Evolutionary conservation across 305 asterid genomes (phyloP).

Genomic region (Andrographis paniculata): DNA sequence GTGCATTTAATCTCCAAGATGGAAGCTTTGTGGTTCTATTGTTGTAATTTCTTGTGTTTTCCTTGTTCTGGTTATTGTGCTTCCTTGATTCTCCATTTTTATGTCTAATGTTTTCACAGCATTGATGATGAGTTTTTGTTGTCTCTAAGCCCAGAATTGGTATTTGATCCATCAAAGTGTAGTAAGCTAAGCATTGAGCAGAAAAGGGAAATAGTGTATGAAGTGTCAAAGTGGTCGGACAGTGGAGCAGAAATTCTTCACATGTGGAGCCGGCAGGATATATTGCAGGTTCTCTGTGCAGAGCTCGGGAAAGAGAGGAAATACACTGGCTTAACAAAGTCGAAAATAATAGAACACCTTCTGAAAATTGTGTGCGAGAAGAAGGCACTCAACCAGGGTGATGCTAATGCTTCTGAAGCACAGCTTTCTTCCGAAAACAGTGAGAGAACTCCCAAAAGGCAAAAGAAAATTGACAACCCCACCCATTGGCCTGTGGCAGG

Average conservation of each 20-base stretch:
- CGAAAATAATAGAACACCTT: conserved; percentile 76
- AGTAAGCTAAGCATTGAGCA: conserved; percentile 72
- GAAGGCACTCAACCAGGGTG: conserved; percentile 29
- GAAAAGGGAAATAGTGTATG: conserved; percentile 68
- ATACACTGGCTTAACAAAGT: conserved; percentile 84
- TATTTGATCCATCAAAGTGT: conserved; percentile 59
- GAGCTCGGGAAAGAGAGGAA: conserved; percentile 95
- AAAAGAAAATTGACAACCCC: conserved; percentile 57
- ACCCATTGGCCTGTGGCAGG: conserved; percentile 20
- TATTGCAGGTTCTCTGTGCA: conserved; percentile 76
- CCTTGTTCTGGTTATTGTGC: not conserved
- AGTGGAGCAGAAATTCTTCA: conserved; percentile 71
- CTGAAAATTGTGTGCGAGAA: conserved; percentile 59
- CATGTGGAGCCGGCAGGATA: conserved; percentile 90
- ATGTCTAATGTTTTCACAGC: not conserved
- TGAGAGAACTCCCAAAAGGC: conserved; percentile 64
- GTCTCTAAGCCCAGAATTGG: conserved; percentile 37
- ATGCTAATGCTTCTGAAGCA: conserved; percentile 29
- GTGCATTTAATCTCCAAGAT: not conserved
- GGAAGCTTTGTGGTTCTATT: not conserved
- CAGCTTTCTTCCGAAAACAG: conserved; percentile 33
- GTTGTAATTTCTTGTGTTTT: not conserved
- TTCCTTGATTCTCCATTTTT: not conserved
- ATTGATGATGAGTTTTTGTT: not conserved
- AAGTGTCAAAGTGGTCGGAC: conserved; percentile 59